Evolutionary conservation across 2,329 filamentous ascomycete genomes (phyloP), one percentile per base, ranked within the genome.

Genomic region (Arthrobotrys entomopaga): DNA sequence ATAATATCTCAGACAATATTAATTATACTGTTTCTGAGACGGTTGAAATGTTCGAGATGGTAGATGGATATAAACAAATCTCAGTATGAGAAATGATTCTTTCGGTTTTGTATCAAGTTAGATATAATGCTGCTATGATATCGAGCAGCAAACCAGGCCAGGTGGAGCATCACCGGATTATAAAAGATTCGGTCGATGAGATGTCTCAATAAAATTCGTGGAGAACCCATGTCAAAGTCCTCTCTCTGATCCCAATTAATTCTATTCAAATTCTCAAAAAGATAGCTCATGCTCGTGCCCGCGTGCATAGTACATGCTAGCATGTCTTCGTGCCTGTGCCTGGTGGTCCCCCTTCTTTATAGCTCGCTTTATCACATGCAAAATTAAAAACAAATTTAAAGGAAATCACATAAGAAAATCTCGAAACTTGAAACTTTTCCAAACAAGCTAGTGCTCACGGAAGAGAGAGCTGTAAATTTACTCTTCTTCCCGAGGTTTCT

Each of bases 311-410:
- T 24, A n/a, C 42, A 46, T 15, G 16, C 16, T 1, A n/a, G n/a
- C n/a, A n/a, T n/a, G 42, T 46, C 15, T 50, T 20, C 19, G 2
- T 20, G 19, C 42, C 42, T 46, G 29, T 10, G 29, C 29, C 29
- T 34, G 29, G 29, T 34, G 29, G 29, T 16, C 16, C 42, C 42
- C 42, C 15, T 38, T 38, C 20, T 50, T n/a, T n/a, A n/a, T n/a
- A n/a, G n/a, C n/a, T n/a, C n/a, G n/a, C n/a, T n/a, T n/a, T 64
- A 70, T 70, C 65, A 70, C 65, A 70, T 70, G 65, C 58, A 43
- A 38, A 48, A 57, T 16, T 20, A 34, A 34, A 34, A 26, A 26
- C n/a, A n/a, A n/a, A n/a, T n/a, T n/a, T n/a, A n/a, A n/a, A n/a
- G n/a, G n/a, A n/a, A n/a, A n/a, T n/a, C n/a, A n/a, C n/a, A n/a